Evolutionary conservation across 2,329 filamentous ascomycete genomes (phyloP).

Genomic region (Colletotrichum sp.): DNA sequence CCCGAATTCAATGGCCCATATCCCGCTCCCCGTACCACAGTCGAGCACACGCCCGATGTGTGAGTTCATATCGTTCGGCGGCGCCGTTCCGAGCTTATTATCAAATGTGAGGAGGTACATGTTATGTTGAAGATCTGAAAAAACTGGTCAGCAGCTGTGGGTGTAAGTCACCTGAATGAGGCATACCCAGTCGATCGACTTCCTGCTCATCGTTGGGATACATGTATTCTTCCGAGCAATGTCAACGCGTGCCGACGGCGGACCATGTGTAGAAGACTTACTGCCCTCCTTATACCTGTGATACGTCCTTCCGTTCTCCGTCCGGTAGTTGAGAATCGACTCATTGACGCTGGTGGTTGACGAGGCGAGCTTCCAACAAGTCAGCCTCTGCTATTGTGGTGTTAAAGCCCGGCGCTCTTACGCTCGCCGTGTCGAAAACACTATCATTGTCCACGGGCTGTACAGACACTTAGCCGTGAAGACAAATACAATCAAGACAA

Average conservation of each 20-base stretch:
- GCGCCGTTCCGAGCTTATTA: constrained; percentile 31
- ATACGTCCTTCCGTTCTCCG: constrained; percentile 7
- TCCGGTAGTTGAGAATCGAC: constrained; percentile 26
- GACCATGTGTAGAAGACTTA: background rate
- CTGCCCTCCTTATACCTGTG: constrained; percentile 23
- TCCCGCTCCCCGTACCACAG: constrained; percentile 51
- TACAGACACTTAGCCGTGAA: background rate
- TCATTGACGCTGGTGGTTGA: constrained; percentile 35
- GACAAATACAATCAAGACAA: background rate
- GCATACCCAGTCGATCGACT: background rate
- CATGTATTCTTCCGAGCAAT: background rate
- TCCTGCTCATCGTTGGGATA: background rate
- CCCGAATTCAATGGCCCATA: constrained; percentile 50
- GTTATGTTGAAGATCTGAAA: constrained; percentile 39
- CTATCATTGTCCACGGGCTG: background rate
- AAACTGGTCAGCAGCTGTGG: background rate
- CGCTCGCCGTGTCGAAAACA: background rate
- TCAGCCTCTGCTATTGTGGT: background rate
- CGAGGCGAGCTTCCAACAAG: background rate
- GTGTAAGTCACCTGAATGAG: background rate
- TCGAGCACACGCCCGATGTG: constrained; percentile 44
- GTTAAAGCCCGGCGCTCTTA: background rate
- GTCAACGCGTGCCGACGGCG: background rate
- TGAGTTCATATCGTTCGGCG: constrained; percentile 26
- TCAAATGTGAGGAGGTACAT: constrained; percentile 35